A percentile compares a stretch with the other conserved stretches of the same genome.
Evolutionary conservation across 1,284 basidiomycete species (phyloP).

Genomic region (Thecaphora thlaspeos): DNA sequence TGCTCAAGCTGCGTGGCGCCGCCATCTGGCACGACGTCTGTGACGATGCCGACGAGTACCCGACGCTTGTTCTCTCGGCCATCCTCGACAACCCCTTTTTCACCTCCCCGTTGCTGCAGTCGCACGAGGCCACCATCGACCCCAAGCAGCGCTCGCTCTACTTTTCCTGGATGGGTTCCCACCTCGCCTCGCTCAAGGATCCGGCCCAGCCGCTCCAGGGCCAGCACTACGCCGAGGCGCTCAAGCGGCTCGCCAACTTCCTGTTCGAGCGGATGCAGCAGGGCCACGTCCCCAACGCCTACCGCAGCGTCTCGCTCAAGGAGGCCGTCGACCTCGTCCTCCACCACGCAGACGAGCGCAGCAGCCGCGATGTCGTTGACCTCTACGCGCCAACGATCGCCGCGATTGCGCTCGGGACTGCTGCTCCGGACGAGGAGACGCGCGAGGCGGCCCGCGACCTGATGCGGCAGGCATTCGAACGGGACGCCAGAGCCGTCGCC

Average conservation of each 20-base stretch:
- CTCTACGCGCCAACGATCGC: slow-evolving; percentile 43
- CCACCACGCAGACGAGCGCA: slow-evolving; percentile 26
- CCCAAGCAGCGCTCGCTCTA: slow-evolving; percentile 23
- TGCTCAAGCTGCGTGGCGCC: slow-evolving; percentile 28
- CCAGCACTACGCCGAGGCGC: slow-evolving; percentile 33
- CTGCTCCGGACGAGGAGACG: slow-evolving; percentile 12
- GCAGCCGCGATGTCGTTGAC: slow-evolving; percentile 34
- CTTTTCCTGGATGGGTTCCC: slow-evolving; percentile 32
- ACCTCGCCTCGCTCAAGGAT: slow-evolving; percentile 28
- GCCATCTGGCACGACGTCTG: slow-evolving; percentile 15
- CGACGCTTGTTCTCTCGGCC: slow-evolving; percentile 34
- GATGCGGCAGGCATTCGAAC: slow-evolving; percentile 25
- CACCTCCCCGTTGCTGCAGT: slow-evolving; percentile 23
- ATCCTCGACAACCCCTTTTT: slow-evolving; percentile 46
- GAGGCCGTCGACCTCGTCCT: slow-evolving; percentile 26
- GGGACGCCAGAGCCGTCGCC: slow-evolving; percentile 22
- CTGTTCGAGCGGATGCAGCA: slow-evolving; percentile 50
- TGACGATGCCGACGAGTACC: slow-evolving; percentile 24
- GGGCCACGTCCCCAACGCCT: slow-evolving; percentile 29
- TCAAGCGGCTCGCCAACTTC: slow-evolving; percentile 48
- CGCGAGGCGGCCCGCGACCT: slow-evolving; percentile 28
- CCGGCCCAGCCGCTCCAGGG: slow-evolving; percentile 3
- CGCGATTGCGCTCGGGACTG: slow-evolving; percentile 21
- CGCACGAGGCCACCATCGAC: slow-evolving; percentile 12
- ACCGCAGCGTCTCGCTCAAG: slow-evolving; percentile 23